These are phyloP conservation scores for Candida rishiriensis DNA, from an alignment of 805 yeast genomes.

Conservation along the genomic window DNA sequence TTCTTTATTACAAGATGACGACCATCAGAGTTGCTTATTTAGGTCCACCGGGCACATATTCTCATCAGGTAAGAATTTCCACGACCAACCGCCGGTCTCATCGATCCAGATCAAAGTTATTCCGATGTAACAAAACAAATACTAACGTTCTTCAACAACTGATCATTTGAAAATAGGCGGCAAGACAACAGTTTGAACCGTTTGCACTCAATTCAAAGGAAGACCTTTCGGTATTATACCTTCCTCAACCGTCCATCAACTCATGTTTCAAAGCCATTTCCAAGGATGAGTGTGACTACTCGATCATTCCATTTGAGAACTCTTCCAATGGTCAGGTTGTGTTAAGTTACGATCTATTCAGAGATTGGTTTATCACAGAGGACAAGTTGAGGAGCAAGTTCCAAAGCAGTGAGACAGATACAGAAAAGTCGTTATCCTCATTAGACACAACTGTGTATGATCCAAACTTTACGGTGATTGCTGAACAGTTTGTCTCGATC, in stretches of 20 bases:
- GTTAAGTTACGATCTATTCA: constrained; percentile 72
- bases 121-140: too few species aligned
- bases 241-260: constrained; percentile 40
- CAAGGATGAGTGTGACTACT: constrained; percentile 48
- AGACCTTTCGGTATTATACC: constrained; percentile 19
- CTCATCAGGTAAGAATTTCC: constrained; percentile 62
- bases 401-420: constrained; percentile 3
- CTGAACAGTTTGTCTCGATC: constrained; percentile 78
- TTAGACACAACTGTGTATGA: constrained; percentile 6
- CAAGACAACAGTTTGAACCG: constrained; percentile 35
- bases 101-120: background rate
- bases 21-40: constrained; percentile 58
- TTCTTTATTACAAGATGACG: constrained; percentile 5
- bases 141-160: too few species aligned
- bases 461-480: constrained; percentile 52
- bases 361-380: constrained; percentile 52
- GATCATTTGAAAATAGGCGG: constrained; percentile 39
- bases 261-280: constrained; percentile 60
- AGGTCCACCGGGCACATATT: constrained; percentile 91
- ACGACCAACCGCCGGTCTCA: background rate
- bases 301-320: constrained; percentile 88
- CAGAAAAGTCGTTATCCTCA: constrained; percentile 10
- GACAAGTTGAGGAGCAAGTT: constrained; percentile 9
- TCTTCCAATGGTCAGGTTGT: constrained; percentile 94
- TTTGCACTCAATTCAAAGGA: constrained; percentile 7